Percentiles rank a stretch among this genome's conserved stretches.
Conservation (phyloP, 371 early-diverging fungal species). For the Fennellomyces sp. region DNA sequence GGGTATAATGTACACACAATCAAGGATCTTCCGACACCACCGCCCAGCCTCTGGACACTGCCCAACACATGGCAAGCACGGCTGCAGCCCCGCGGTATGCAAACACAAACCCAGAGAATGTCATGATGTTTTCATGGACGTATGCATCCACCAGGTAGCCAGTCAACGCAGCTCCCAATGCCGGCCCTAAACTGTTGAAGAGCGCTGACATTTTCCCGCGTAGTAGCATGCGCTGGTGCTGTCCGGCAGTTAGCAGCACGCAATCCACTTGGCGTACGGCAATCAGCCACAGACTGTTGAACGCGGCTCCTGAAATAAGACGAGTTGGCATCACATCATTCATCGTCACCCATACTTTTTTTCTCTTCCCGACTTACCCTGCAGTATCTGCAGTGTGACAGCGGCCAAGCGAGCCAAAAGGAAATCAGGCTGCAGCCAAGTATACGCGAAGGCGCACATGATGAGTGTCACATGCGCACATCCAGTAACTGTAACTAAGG, state of each 20-base stretch:
- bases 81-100: constrained; percentile 1
- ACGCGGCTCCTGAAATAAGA: constrained; percentile 15
- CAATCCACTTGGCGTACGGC: constrained; percentile 18
- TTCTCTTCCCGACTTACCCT: constrained; percentile 17
- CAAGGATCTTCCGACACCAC: neutral
- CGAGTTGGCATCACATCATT: neutral
- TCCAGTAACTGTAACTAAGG: neutral
- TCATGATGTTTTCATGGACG: constrained; percentile 1
- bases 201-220: constrained; percentile 24
- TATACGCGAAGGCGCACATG: constrained; percentile 25
- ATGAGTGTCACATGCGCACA: constrained; percentile 18
- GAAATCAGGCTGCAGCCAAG: constrained; percentile 22
- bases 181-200: constrained; percentile 23
- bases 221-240: constrained; percentile 21
- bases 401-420: constrained; percentile 12
- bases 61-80: constrained; percentile 3
- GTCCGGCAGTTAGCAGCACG: constrained; percentile 13
- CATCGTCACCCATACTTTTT: neutral
- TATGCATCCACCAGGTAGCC: constrained; percentile 14
- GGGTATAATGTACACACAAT: neutral
- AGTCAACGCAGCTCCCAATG: constrained; percentile 11
- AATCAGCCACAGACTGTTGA: constrained; percentile 17
- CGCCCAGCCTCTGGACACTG: constrained; percentile 16
- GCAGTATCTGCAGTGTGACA: constrained; percentile 25
- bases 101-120: constrained; percentile 11